Evolutionary conservation across 1,284 basidiomycete genomes (phyloP).

Genomic region (Porogramme epimiltina): DNA sequence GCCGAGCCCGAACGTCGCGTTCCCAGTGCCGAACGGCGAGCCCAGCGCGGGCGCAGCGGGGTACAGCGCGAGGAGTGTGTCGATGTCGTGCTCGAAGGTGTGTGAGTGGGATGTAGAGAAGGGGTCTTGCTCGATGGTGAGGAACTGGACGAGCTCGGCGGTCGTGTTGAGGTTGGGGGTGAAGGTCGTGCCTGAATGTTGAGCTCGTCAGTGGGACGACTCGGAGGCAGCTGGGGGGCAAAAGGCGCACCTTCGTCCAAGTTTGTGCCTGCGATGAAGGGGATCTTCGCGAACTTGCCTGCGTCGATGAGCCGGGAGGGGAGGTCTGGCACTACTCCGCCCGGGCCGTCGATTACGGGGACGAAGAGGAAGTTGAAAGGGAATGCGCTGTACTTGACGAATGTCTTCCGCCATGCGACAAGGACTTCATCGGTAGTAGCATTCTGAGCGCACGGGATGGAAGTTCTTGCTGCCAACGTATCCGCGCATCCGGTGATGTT

Average conservation of each 20-base stretch:
- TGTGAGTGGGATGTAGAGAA: conserved; percentile 35
- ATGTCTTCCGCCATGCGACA: no score
- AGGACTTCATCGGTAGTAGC: no score
- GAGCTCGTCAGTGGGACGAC: no score
- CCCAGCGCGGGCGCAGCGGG: conserved; percentile 50
- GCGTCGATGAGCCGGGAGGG: conserved; percentile 16
- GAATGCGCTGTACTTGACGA: no score
- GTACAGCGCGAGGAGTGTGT: conserved; percentile 44
- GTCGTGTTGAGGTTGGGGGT: conserved; percentile 30
- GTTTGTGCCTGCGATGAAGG: conserved; percentile 19
- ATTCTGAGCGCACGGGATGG: no score
- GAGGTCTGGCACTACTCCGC: conserved; percentile 16
- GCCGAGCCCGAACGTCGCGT: conserved; percentile 49
- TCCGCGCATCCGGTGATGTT: conserved; percentile 12
- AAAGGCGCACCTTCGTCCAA: conserved; percentile 40
- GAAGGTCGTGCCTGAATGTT: no score
- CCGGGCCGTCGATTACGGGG: conserved; percentile 19
- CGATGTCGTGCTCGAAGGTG: conserved; percentile 15
- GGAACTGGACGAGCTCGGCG: conserved; percentile 29
- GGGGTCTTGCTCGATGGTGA: conserved; percentile 22
- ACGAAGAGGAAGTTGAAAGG: conserved; percentile 13
- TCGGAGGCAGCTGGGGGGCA: conserved; percentile 12
- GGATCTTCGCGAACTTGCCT: conserved; percentile 19
- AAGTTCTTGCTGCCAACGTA: background rate
- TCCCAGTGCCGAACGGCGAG: conserved; percentile 52